Percentiles rank a stretch among this genome's conserved stretches.
phyloP scores from a whole-genome alignment of 352 stramenopile genomes.

The Chrysophaeum taylorii region DNA sequence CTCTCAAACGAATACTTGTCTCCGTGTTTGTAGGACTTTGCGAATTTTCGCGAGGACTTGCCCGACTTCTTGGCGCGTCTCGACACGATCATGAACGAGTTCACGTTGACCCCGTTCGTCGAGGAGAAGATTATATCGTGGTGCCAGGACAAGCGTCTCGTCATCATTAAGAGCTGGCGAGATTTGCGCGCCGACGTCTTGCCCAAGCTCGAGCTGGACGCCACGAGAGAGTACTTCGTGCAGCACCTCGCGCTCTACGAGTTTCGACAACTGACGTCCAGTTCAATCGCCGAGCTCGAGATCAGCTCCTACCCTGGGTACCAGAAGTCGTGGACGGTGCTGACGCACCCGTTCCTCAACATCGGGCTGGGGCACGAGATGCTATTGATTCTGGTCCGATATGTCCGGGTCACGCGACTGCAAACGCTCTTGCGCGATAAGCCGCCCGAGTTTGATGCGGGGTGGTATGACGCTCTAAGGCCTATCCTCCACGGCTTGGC shows the following conservation, averaged over 20 bases:
- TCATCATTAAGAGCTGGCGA: neutral
- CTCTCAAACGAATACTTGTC: too few relatives aligned
- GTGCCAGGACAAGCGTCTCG: neutral
- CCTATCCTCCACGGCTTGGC: neutral
- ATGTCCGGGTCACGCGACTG: neutral
- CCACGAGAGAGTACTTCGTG: neutral
- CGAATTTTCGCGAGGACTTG: too few relatives aligned
- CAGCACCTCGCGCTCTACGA: neutral
- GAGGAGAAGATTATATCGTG: neutral
- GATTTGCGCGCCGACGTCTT: neutral
- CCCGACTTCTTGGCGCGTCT: too few relatives aligned
- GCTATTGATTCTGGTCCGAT: neutral
- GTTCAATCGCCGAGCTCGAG: neutral
- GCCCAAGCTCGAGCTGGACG: neutral
- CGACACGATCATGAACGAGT: too few relatives aligned
- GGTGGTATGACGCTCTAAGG: neutral
- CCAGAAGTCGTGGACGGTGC: neutral
- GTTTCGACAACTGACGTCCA: neutral
- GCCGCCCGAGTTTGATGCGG: neutral
- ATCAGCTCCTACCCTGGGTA: neutral
- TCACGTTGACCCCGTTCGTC: too few relatives aligned
- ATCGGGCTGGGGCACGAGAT: neutral
- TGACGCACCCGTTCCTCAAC: neutral
- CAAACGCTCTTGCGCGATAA: neutral
- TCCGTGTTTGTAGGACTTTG: too few relatives aligned